Evolutionary conservation across 176 grass and related monocot species (phyloP).

Genomic region (Thalia dealbata): DNA sequence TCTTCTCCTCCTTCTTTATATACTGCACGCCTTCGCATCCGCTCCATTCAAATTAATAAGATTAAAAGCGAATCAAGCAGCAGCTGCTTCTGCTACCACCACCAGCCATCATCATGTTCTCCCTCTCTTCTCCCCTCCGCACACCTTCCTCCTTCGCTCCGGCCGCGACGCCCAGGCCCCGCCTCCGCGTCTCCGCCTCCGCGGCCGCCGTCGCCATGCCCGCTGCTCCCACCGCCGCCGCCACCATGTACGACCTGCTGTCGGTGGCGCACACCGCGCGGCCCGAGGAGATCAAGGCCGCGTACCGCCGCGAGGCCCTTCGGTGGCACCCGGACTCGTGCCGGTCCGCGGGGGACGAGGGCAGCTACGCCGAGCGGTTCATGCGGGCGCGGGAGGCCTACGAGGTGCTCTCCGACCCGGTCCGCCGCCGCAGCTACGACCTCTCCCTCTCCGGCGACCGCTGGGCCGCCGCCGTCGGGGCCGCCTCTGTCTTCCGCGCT

Average conservation of each 20-base stretch:
- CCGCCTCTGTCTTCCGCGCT: not conserved
- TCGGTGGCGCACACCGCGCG: constrained; percentile 37
- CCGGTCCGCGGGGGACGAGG: not conserved
- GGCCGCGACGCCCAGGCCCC: not conserved
- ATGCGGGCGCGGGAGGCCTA: constrained; percentile 64
- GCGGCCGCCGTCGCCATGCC: not conserved
- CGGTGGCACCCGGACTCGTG: constrained; percentile 68
- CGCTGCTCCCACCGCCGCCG: not conserved
- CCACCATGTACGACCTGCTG: constrained; percentile 62
- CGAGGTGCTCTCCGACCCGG: constrained; percentile 74
- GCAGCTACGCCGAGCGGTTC: constrained; percentile 41
- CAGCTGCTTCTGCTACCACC: too few species aligned
- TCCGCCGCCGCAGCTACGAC: constrained; percentile 53
- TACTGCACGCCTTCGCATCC: too few species aligned
- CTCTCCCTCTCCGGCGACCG: constrained; percentile 38
- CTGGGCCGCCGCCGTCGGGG: constrained; percentile 2
- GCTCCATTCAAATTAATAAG: too few species aligned
- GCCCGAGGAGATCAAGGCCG: constrained; percentile 65
- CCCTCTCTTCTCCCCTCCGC: not conserved
- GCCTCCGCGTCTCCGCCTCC: not conserved
- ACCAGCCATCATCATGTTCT: not conserved
- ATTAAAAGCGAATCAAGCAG: too few species aligned
- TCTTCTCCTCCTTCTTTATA: too few species aligned
- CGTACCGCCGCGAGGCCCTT: constrained; percentile 48
- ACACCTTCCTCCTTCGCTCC: not conserved